phyloP scores from a whole-genome alignment of 352 stramenopile species.

The Phytophthora chlamydospora region DNA sequence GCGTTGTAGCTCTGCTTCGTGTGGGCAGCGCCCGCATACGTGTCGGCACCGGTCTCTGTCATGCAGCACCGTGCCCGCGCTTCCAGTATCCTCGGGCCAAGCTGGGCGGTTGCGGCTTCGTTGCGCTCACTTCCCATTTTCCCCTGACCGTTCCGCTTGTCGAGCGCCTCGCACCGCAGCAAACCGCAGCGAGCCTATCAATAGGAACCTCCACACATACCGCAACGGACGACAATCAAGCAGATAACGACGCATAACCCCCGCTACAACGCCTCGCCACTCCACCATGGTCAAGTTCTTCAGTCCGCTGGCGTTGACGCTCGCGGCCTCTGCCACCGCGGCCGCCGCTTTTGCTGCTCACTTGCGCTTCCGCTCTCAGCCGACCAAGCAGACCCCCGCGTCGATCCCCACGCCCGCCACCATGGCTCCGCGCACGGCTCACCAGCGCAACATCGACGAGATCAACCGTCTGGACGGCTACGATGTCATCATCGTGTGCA shows the following conservation, averaged over 20 bases:
- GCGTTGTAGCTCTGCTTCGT: slow-evolving; percentile 15
- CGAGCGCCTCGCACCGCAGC: slow-evolving; percentile 9
- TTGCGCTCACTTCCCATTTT: slow-evolving; percentile 36
- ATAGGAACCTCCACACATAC: slow-evolving; percentile 16
- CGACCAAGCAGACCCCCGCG: slow-evolving; percentile 14
- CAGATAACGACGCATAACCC: slow-evolving; percentile 27
- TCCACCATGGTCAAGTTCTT: slow-evolving; percentile 44
- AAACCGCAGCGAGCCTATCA: slow-evolving; percentile 15
- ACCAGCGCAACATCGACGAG: slow-evolving; percentile 85
- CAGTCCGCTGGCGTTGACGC: slow-evolving; percentile 32
- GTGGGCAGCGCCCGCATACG: slow-evolving; percentile 7
- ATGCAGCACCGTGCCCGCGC: not conserved
- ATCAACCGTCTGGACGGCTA: slow-evolving; percentile 92
- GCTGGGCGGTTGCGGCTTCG: slow-evolving; percentile 12
- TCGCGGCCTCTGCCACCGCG: slow-evolving; percentile 40
- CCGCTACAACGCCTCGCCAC: slow-evolving; percentile 2
- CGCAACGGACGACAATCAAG: slow-evolving; percentile 26
- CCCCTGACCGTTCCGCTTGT: not conserved
- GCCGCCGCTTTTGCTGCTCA: slow-evolving; percentile 37
- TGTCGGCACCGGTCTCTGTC: slow-evolving; percentile 13
- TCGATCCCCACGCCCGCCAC: slow-evolving; percentile 7
- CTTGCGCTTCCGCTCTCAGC: slow-evolving; percentile 36
- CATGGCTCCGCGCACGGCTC: slow-evolving; percentile 40
- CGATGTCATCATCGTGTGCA: slow-evolving; percentile 98
- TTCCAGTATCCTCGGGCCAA: slow-evolving; percentile 4